Evolutionary conservation across 2,329 filamentous ascomycete genomes (phyloP), one percentile per base, ranked within the genome.

Genomic region (Thermoascus crustaceus): DNA sequence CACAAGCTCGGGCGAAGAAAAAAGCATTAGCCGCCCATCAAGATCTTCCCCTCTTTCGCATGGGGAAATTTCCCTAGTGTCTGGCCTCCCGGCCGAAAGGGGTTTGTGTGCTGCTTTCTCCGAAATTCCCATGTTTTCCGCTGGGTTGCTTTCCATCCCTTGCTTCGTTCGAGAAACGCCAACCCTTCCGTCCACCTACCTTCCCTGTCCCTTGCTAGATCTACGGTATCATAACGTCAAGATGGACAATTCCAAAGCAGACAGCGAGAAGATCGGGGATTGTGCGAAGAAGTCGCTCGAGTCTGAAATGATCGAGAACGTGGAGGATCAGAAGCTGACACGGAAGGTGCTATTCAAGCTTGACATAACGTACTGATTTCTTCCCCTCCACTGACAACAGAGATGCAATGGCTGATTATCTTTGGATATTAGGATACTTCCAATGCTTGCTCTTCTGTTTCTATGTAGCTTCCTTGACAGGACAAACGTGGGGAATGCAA

Each of bases 401-500:
- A 16, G 7, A 9, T 11, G 16, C 10, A 34, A 19, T 11, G 13
- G n/a, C 14, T 38, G 6, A 16, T 31, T 46, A 36, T 41, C 23
- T 18, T 18, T 38, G 38, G 16, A 30, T 8, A 4, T 20, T 37
- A 80, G 75, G 32, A 72, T 82, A 17, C 61, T 82, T 5, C 78
- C 78, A 0, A 58, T 78, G 5, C 66, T 84, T n/a, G 71, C 76
- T 0, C 48, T 82, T 0, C 61, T 83, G 1, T 81, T 81, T 45
- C 64, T 82, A 7, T 81, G 75, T 58, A 81, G 77, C 1, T 74
- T 75, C 43, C 64, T 75, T 37, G 80, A 84, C 55, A 71, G 81
- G 26, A 82, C 79, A n/a, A 85, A 84, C 51, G 76, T 84, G 23
- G 80, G 80, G 23, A 83, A 84, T 49, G 80, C 79, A 16, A 76